A percentile compares a stretch with the other conserved stretches of the same genome.
Evolutionary conservation across 2,329 filamentous ascomycete genomes (phyloP).

Genomic region (Ustulina deusta): DNA sequence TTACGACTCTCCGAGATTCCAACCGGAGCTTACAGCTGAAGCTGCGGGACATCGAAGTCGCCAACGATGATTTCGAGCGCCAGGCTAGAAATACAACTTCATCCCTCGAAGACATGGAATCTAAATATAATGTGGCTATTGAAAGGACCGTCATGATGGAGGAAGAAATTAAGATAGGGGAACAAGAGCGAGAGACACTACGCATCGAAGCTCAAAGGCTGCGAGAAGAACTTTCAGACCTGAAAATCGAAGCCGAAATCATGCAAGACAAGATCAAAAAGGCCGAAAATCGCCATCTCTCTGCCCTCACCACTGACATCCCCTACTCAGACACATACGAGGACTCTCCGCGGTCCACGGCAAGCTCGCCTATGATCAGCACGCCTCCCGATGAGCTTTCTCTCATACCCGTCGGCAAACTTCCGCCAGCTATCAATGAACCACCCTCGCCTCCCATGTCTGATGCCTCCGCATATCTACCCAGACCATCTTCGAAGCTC

Average conservation of each 20-base stretch:
- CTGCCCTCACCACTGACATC: slow-evolving; percentile 71
- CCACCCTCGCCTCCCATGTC: slow-evolving; percentile 96
- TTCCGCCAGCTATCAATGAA: slow-evolving; percentile 76
- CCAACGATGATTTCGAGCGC: slow-evolving; percentile 97
- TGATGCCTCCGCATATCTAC: slow-evolving; percentile 76
- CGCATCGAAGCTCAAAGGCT: slow-evolving; percentile 92
- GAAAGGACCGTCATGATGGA: slow-evolving; percentile 94
- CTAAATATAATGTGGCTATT: slow-evolving; percentile 94
- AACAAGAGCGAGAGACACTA: slow-evolving; percentile 89
- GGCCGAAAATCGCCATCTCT: slow-evolving; percentile 68
- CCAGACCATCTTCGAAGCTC: slow-evolving; percentile 61
- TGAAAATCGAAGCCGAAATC: slow-evolving; percentile 95
- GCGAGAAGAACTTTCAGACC: slow-evolving; percentile 89
- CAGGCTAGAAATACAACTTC: slow-evolving; percentile 96
- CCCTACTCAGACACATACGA: slow-evolving; percentile 80
- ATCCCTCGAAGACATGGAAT: slow-evolving; percentile 95
- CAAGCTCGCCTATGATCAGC: slow-evolving; percentile 88
- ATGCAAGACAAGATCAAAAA: slow-evolving; percentile 93
- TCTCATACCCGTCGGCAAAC: slow-evolving; percentile 62
- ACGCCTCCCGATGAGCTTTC: slow-evolving; percentile 84
- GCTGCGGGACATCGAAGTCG: slow-evolving; percentile 94
- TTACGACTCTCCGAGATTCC: slow-evolving; percentile 87
- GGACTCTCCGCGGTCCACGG: slow-evolving; percentile 82
- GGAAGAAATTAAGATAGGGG: slow-evolving; percentile 90
- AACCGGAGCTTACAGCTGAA: slow-evolving; percentile 85